These are phyloP conservation scores for Podaxis sp. DNA, from an alignment of 768 basidiomycete species.

Conservation along the genomic window DNA sequence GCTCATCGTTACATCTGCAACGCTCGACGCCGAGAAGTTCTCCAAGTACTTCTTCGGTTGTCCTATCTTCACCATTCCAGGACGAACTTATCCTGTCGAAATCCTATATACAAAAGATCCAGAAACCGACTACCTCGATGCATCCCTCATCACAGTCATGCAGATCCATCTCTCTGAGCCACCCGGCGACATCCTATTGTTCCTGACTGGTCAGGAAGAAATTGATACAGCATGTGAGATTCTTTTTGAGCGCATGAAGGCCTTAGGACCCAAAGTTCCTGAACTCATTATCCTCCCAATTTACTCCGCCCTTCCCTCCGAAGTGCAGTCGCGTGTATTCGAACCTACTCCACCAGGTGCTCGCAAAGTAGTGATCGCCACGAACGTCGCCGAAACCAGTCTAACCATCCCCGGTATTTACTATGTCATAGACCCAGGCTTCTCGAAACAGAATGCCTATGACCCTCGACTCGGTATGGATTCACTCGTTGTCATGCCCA, in stretches of 20 bases:
- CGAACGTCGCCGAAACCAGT: conserved; percentile 98
- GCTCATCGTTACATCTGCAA: conserved; percentile 97
- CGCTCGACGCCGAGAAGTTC: conserved; percentile 99
- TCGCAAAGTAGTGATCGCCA: conserved; percentile 99
- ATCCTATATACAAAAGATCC: conserved; percentile 99
- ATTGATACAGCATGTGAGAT: conserved; percentile 98
- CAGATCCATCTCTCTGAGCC: conserved; percentile 99
- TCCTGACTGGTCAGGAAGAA: conserved; percentile 98
- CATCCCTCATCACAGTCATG: conserved; percentile 98
- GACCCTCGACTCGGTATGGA: conserved; percentile 98
- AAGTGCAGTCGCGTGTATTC: conserved; percentile 97
- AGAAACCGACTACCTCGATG: conserved; percentile 95
- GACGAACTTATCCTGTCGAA: conserved; percentile 98
- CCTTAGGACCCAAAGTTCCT: conserved; percentile 96
- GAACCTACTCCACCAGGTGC: conserved; percentile 97
- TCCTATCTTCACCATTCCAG: conserved; percentile 99
- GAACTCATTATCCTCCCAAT: conserved; percentile 96
- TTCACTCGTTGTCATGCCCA: conserved; percentile 96
- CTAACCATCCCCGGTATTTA: conserved; percentile 98
- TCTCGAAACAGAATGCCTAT: conserved; percentile 98
- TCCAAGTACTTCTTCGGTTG: conserved; percentile 99
- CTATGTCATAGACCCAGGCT: conserved; percentile 98
- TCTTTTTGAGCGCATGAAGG: conserved; percentile 97
- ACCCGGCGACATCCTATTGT: conserved; percentile 92
- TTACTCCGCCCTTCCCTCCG: conserved; percentile 96